Base-by-base conservation (phyloP, 441 rosid species). In the Gossypium lobatum region DNA sequence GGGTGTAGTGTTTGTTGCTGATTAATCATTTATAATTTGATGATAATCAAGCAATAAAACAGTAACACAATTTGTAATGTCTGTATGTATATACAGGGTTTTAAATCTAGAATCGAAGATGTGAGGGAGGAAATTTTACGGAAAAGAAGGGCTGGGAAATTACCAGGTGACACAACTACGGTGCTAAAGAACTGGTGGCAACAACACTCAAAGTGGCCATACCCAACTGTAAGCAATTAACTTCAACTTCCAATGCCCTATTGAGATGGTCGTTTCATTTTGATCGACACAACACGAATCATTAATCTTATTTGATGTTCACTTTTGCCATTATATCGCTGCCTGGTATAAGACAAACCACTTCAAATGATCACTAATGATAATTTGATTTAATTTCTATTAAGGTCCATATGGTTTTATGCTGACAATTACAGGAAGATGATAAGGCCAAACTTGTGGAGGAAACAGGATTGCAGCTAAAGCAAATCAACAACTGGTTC, bases 141-240 rank as follows among this genome's bases (percentile, higher is more conserved):
- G 58, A 95, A 95, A 80, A 86, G 97, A 84, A 86, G 98, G 60
- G 98, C 98, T 20, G 98, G 98, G 8, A 95, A 95, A 71, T 81
- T 95, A 77, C 98, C 98, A 0, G 98, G 97, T n/a, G 98, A 95
- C 86, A 95, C 98, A 53, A 95, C 98, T n/a, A 78, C 93, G 6
- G 94, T 95, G 50, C 89, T 95, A 28, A 95, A 92, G 72, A 89
- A 80, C 54, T 92, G 98, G 98, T 95, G 98, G 98, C 96, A 86
- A 75, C 92, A 91, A 83, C 98, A 95, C 73, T 86, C 97, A 4
- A 95, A 92, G 68, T 95, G 98, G 98, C 98, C 98, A 26, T 95
- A 95, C 77, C 98, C 98, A 70, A 95, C 98, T 62, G 98, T 94
- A 82, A 88, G 89, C 75, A 72, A 17, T 23, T 16, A 20, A 37